Evolutionary conservation across 2,329 filamentous ascomycete genomes (phyloP).

Genomic region (Microsporum ferrugineum): DNA sequence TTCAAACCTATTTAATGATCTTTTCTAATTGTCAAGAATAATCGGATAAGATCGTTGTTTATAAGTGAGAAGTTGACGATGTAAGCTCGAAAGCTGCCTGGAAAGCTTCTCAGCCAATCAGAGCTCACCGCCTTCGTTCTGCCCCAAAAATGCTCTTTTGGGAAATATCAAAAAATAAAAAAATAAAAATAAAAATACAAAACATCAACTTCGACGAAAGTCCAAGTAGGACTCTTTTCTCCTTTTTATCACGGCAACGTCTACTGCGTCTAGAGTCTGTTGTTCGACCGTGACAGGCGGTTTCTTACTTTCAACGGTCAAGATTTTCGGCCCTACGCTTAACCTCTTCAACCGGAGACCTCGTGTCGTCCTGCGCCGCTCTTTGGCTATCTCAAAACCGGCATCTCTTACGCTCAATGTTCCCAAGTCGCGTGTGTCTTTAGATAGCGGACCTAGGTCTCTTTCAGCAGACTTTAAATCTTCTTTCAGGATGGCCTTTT

Average conservation of each 20-base stretch:
- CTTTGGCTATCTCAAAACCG: constrained; percentile 25
- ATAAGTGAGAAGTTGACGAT: not conserved
- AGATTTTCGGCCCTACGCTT: constrained; percentile 36
- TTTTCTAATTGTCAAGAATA: too few species aligned
- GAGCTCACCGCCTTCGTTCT: not conserved
- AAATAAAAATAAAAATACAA: not conserved
- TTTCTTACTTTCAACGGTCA: constrained; percentile 20
- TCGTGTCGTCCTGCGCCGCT: constrained; percentile 30
- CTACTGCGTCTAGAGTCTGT: not conserved
- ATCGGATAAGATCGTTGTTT: not conserved
- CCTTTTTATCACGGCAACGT: not conserved
- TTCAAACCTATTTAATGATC: not conserved
- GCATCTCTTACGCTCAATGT: constrained; percentile 25
- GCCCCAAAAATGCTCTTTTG: not conserved
- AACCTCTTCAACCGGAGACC: constrained; percentile 34
- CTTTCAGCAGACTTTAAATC: constrained; percentile 28
- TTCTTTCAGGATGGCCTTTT: constrained; percentile 48
- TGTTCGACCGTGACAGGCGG: not conserved
- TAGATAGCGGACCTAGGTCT: constrained; percentile 27
- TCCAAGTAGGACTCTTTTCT: not conserved
- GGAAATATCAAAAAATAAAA: not conserved
- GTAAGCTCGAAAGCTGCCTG: not conserved
- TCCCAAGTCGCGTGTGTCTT: constrained; percentile 21
- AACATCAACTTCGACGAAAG: not conserved
- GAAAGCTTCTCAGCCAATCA: not conserved